A percentile compares a stretch with the other conserved stretches of the same genome.
Evolutionary conservation across 176 grass and related monocot genomes (phyloP).

Genomic region (Urochloa ruziziensis): DNA sequence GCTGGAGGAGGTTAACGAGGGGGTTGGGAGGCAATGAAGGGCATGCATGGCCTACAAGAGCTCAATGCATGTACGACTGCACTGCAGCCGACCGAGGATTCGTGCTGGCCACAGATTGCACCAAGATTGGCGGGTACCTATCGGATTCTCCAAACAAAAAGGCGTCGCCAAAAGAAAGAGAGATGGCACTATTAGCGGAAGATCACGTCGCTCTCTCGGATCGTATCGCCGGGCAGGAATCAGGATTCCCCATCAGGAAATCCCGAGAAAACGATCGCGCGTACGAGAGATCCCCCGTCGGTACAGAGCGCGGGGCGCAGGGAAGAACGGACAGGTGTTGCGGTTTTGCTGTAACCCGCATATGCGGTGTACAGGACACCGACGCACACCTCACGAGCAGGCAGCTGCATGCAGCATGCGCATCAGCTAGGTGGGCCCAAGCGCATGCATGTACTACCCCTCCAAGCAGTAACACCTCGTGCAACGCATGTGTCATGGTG

Average conservation of each 20-base stretch:
- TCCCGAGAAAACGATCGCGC: not conserved
- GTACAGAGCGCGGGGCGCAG: too few relatives aligned
- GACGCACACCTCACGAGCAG: too few relatives aligned
- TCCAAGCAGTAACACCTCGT: too few relatives aligned
- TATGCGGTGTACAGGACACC: too few relatives aligned
- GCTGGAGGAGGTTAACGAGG: too few relatives aligned
- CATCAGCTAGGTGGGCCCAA: too few relatives aligned
- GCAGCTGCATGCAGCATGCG: too few relatives aligned
- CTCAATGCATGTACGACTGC: not conserved
- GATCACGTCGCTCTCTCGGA: not conserved
- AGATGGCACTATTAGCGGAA: not conserved
- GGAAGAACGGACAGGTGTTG: too few relatives aligned
- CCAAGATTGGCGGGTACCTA: slow-evolving; percentile 22
- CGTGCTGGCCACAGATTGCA: slow-evolving; percentile 23
- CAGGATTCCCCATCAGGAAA: not conserved
- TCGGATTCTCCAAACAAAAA: slow-evolving; percentile 29
- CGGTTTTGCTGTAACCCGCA: too few relatives aligned
- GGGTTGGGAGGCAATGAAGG: slow-evolving; percentile 19
- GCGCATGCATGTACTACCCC: too few relatives aligned
- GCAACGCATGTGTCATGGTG: too few relatives aligned
- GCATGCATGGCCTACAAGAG: slow-evolving; percentile 31
- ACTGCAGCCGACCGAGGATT: slow-evolving; percentile 5
- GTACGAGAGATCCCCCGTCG: not conserved
- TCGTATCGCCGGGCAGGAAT: not conserved
- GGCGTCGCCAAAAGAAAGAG: not conserved